Evolutionary conservation across 2,329 filamentous ascomycete species (phyloP).

Genomic region (Colletotrichum scovillei): DNA sequence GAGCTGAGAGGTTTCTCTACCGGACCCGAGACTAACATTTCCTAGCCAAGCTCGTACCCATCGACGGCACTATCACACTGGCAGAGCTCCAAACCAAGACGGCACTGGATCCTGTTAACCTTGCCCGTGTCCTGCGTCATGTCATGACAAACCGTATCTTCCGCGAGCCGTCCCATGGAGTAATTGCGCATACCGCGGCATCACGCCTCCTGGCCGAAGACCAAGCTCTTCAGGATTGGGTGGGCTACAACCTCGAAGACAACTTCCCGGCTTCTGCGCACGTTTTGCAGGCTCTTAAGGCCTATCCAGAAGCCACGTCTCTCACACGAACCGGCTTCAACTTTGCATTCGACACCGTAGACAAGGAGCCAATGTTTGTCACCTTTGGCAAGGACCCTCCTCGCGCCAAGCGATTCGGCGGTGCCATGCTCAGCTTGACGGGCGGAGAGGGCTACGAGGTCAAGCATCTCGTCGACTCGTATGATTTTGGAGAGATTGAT

Average conservation of each 20-base stretch:
- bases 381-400: slow-evolving; percentile 60
- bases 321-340: slow-evolving; percentile 63
- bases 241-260: slow-evolving; percentile 66
- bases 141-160: slow-evolving; percentile 70
- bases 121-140: slow-evolving; percentile 63
- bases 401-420: slow-evolving; percentile 63
- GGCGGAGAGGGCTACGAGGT: slow-evolving; percentile 68
- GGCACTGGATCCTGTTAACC: slow-evolving; percentile 58
- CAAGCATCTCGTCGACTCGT: slow-evolving; percentile 63
- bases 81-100: slow-evolving; percentile 58
- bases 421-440: slow-evolving; percentile 65
- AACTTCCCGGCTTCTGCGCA: slow-evolving; percentile 61
- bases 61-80: slow-evolving; percentile 56
- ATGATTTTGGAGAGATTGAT: slow-evolving; percentile 62
- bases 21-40: slow-evolving; percentile 18
- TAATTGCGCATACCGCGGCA: slow-evolving; percentile 66
- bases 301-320: slow-evolving; percentile 59
- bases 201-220: slow-evolving; percentile 64
- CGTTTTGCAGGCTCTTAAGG: slow-evolving; percentile 56
- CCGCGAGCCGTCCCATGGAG: slow-evolving; percentile 59
- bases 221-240: slow-evolving; percentile 61
- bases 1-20: background rate
- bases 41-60: slow-evolving; percentile 63
- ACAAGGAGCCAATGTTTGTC: slow-evolving; percentile 64
- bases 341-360: slow-evolving; percentile 60